Conservation (phyloP, 768 basidiomycete genomes). For the button mushroom (Agaricus bisporus) region DNA sequence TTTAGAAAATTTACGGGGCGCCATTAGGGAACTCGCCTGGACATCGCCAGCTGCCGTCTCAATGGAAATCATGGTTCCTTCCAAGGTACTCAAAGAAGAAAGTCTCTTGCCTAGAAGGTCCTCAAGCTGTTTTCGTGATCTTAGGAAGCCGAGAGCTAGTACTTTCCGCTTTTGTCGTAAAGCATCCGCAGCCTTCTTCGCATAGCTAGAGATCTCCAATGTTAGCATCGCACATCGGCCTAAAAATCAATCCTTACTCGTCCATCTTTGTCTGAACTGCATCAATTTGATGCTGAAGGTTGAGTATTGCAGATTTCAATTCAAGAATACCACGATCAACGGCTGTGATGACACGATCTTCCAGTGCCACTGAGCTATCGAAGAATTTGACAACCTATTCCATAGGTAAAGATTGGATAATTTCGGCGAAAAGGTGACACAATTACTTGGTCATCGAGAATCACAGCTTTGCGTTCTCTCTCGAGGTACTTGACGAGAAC, state of each 20-base stretch:
- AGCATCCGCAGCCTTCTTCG: conserved; percentile 57
- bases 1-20: background rate
- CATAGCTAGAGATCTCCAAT: conserved; percentile 43
- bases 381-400: conserved; percentile 79
- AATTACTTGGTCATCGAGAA: conserved; percentile 64
- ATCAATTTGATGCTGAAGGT: conserved; percentile 64
- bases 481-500: conserved; percentile 74
- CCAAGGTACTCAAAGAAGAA: conserved; percentile 65
- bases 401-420: background rate
- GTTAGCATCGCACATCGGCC: background rate
- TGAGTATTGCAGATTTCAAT: conserved; percentile 63
- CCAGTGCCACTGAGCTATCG: conserved; percentile 25
- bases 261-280: conserved; percentile 65
- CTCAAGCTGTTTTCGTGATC: conserved; percentile 76
- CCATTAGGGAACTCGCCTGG: conserved; percentile 44
- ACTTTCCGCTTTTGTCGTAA: conserved; percentile 66
- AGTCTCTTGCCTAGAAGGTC: conserved; percentile 72
- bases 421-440: background rate
- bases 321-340: conserved; percentile 82
- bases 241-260: conserved; percentile 41
- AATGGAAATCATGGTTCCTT: conserved; percentile 71
- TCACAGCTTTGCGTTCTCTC: conserved; percentile 62
- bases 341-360: conserved; percentile 53
- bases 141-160: conserved; percentile 70
- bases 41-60: conserved; percentile 88